phyloP scores from a whole-genome alignment of 352 stramenopile species.

The Pythium volutum region DNA sequence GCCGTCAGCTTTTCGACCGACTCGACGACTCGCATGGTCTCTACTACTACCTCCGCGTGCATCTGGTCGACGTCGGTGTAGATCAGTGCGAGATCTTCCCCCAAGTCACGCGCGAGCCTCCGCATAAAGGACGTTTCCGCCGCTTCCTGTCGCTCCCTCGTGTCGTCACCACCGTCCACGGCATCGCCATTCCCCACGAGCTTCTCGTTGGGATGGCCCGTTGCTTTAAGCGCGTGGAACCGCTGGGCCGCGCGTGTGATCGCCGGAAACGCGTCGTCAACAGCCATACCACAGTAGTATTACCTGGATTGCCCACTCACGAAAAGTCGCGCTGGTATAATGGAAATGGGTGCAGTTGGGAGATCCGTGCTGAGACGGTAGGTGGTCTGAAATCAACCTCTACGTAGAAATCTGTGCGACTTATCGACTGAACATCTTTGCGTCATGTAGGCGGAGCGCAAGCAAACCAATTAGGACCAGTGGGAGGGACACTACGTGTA shows the following conservation, averaged over 20 bases:
- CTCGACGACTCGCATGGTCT: not conserved
- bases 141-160: not conserved
- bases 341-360: no score
- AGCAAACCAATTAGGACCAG: no score
- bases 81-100: constrained; percentile 8
- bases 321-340: constrained; percentile 1
- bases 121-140: not conserved
- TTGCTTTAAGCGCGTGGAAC: not conserved
- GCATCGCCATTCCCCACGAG: not conserved
- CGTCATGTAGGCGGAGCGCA: no score
- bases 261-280: constrained; percentile 10
- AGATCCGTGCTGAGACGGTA: no score
- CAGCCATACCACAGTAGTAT: no score
- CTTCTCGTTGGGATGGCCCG: not conserved
- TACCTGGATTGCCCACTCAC: not conserved
- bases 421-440: no score
- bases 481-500: no score
- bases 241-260: constrained; percentile 19
- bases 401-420: no score
- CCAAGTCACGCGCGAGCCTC: not conserved
- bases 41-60: not conserved
- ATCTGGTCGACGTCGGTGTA: constrained; percentile 10
- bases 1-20: constrained; percentile 18
- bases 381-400: not conserved
- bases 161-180: not conserved